These are phyloP conservation scores for Penicillium simplicissimum DNA, from an alignment of 495 filamentous ascomycete species.

Conservation along the genomic window DNA sequence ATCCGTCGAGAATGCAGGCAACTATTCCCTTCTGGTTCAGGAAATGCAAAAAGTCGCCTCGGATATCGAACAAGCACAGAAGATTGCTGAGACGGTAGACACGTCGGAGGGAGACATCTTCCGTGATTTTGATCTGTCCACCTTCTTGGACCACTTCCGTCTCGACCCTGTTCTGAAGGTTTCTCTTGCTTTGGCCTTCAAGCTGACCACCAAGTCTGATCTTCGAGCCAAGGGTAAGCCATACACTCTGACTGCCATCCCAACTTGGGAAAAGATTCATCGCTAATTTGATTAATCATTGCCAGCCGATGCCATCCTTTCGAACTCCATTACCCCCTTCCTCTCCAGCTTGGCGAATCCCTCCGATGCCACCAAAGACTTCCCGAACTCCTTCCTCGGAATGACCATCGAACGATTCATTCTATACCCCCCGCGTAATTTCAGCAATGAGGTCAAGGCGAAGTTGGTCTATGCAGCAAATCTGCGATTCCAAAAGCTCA, in stretches of 20 bases:
- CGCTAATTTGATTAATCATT: conserved; percentile 33
- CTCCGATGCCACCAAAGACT: conserved; percentile 60
- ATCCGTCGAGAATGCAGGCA: conserved; percentile 69
- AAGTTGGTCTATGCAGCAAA: conserved; percentile 67
- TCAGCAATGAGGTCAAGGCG: conserved; percentile 70
- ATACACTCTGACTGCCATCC: background rate
- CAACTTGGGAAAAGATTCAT: background rate
- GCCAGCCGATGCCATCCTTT: conserved; percentile 79
- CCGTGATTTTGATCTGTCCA: conserved; percentile 88
- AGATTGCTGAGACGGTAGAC: conserved; percentile 91
- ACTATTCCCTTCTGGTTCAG: conserved; percentile 75
- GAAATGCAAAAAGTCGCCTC: conserved; percentile 83
- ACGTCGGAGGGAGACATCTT: conserved; percentile 84
- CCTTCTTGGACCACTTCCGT: conserved; percentile 91
- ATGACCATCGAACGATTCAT: conserved; percentile 79
- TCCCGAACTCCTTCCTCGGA: conserved; percentile 65
- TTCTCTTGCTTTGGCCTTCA: conserved; percentile 85
- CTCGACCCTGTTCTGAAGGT: conserved; percentile 85
- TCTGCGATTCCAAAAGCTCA: conserved; percentile 63
- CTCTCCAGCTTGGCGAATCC: conserved; percentile 66
- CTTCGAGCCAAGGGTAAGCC: conserved; percentile 82
- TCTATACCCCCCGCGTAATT: conserved; percentile 76
- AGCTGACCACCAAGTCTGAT: conserved; percentile 72
- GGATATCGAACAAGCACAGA: conserved; percentile 78
- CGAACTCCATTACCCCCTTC: conserved; percentile 71